phyloP scores from a whole-genome alignment of 805 yeast species.

The Nakazawaea sp. region DNA sequence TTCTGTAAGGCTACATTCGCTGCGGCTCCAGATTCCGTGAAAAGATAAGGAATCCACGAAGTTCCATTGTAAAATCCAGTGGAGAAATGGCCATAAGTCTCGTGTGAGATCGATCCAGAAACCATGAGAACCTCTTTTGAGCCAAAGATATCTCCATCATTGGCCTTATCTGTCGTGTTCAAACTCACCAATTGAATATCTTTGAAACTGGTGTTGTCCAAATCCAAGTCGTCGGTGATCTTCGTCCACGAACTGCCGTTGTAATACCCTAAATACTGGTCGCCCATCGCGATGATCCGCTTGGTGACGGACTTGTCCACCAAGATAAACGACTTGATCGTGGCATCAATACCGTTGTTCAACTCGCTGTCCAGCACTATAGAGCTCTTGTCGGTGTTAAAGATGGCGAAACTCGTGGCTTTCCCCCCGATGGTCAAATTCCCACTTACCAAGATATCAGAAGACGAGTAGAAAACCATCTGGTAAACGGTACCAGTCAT shows the following conservation, averaged over 20 bases:
- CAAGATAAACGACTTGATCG: constrained; percentile 35
- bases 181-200: constrained; percentile 36
- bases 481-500: constrained; percentile 47
- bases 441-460: constrained; percentile 42
- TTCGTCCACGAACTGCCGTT: constrained; percentile 43
- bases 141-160: constrained; percentile 29
- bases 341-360: constrained; percentile 24
- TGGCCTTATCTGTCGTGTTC: constrained; percentile 16
- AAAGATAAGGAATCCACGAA: constrained; percentile 59
- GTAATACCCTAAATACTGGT: constrained; percentile 28
- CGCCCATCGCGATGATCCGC: constrained; percentile 35
- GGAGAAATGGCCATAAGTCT: constrained; percentile 47
- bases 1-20: constrained; percentile 26
- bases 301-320: constrained; percentile 38
- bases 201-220: constrained; percentile 28
- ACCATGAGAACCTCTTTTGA: constrained; percentile 42
- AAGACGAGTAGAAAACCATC: constrained; percentile 37
- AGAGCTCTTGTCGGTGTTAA: constrained; percentile 39
- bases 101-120: constrained; percentile 47
- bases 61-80: constrained; percentile 62
- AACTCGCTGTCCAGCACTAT: constrained; percentile 17
- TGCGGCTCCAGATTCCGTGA: constrained; percentile 27
- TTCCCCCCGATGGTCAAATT: constrained; percentile 35
- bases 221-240: constrained; percentile 28
- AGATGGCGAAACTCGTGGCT: constrained; percentile 39